Conservation (phyloP, 148 eudicot species). For the Agrostemma githago region DNA sequence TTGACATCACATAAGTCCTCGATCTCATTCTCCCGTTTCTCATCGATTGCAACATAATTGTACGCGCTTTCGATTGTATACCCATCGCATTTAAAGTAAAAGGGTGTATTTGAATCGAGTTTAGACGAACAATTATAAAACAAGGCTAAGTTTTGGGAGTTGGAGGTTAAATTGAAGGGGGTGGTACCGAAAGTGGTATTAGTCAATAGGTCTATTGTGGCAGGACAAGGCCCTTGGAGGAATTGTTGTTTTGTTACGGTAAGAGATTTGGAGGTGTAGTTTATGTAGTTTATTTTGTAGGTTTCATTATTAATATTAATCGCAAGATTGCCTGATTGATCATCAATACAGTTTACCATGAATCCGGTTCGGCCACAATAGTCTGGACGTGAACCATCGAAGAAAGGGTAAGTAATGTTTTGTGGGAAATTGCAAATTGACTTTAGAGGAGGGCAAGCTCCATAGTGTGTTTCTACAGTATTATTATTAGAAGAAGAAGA, state of each 20-base stretch:
- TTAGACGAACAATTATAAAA: conserved; percentile 2
- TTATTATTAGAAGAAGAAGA: not conserved
- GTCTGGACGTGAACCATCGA: conserved; percentile 20
- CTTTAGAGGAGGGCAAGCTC: conserved; percentile 5
- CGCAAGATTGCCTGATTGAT: not conserved
- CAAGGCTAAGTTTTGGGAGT: conserved; percentile 9
- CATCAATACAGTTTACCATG: conserved; percentile 15
- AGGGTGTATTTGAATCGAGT: not conserved
- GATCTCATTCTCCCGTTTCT: not conserved
- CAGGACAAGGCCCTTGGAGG: conserved; percentile 3
- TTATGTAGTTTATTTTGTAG: conserved; percentile 6
- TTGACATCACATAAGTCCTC: not conserved
- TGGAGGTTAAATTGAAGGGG: not conserved
- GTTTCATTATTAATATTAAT: not conserved
- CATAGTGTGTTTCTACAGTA: not conserved
- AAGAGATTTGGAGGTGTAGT: not conserved
- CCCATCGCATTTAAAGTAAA: conserved; percentile 3
- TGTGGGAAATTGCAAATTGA: not conserved
- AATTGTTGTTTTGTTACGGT: conserved; percentile 9
- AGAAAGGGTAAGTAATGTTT: conserved; percentile 30
- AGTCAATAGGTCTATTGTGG: not conserved
- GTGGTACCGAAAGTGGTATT: conserved; percentile 5
- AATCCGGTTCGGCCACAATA: conserved; percentile 30
- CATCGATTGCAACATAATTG: not conserved
- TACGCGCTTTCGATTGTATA: not conserved